Conservation (phyloP, 73 alveolate genomes). For the Paraurostyla sp. region DNA sequence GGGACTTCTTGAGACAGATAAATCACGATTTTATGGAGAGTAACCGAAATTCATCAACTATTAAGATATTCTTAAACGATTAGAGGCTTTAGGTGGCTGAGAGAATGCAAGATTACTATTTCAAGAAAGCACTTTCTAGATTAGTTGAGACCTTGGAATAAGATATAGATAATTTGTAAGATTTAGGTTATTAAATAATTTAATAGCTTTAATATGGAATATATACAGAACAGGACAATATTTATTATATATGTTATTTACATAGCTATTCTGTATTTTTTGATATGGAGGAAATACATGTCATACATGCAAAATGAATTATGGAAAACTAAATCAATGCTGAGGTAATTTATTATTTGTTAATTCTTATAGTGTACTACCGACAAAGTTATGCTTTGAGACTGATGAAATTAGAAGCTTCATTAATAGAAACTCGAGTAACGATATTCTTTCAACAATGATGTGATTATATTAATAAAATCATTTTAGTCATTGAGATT, state of each 20-base stretch:
- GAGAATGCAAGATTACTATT: conserved; percentile 49
- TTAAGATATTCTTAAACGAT: conserved; percentile 25
- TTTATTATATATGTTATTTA: conserved; percentile 54
- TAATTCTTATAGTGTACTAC: conserved; percentile 7
- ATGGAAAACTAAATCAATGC: conserved; percentile 68
- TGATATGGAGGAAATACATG: conserved; percentile 63
- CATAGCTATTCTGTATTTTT: conserved; percentile 19
- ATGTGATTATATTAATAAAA: neutral
- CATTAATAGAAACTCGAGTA: conserved; percentile 49
- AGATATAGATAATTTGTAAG: conserved; percentile 66
- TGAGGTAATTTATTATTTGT: conserved; percentile 37
- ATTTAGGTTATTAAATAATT: neutral
- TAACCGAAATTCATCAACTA: conserved; percentile 20
- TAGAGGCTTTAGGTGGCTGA: conserved; percentile 51
- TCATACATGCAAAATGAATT: conserved; percentile 51
- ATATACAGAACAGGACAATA: conserved; percentile 37
- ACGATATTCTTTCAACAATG: conserved; percentile 49
- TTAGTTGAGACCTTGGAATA: conserved; percentile 45
- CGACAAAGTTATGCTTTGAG: conserved; percentile 53
- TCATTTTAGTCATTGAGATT: neutral
- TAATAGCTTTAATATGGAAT: conserved; percentile 47
- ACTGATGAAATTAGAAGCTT: conserved; percentile 56
- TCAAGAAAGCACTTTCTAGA: conserved; percentile 49
- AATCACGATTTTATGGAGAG: conserved; percentile 64
- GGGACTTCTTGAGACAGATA: conserved; percentile 62